These are phyloP conservation scores for Entophlyctis luteolus DNA, from an alignment of 192 early-diverging fungal genomes.

Conservation along the genomic window DNA sequence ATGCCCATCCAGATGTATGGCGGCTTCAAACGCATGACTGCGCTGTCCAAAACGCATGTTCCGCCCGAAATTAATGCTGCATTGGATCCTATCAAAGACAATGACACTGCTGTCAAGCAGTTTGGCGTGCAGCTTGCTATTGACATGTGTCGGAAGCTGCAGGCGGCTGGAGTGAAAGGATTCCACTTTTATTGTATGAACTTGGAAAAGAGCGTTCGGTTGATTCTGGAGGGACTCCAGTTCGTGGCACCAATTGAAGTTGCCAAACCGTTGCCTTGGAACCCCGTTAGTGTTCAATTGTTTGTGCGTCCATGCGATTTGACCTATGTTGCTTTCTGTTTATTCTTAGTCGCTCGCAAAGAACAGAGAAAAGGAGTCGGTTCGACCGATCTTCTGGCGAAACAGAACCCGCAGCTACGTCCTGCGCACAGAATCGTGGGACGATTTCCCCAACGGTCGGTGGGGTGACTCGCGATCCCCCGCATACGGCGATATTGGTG, in stretches of 20 bases:
- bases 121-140: constrained; percentile 85
- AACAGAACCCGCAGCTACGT: constrained; percentile 93
- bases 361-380: constrained; percentile 88
- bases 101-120: constrained; percentile 94
- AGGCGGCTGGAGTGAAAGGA: constrained; percentile 64
- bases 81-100: constrained; percentile 96
- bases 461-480: constrained; percentile 94
- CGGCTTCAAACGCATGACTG: constrained; percentile 89
- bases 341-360: constrained; percentile 61
- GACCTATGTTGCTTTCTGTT: constrained; percentile 2
- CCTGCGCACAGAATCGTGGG: constrained; percentile 86
- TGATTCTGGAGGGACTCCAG: constrained; percentile 81
- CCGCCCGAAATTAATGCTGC: constrained; percentile 78
- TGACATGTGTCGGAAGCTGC: constrained; percentile 73
- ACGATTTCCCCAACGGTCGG: constrained; percentile 97
- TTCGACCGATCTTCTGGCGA: constrained; percentile 98
- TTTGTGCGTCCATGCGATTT: constrained; percentile 16
- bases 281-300: constrained; percentile 52
- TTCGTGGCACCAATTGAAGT: constrained; percentile 70
- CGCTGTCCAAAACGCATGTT: constrained; percentile 81
- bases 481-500: constrained; percentile 60
- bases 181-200: constrained; percentile 92
- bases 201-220: constrained; percentile 79
- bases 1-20: constrained; percentile 95
- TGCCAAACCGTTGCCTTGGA: constrained; percentile 74